phyloP scores from a whole-genome alignment of 1,284 basidiomycete species.

The Irpex lacteus region DNA sequence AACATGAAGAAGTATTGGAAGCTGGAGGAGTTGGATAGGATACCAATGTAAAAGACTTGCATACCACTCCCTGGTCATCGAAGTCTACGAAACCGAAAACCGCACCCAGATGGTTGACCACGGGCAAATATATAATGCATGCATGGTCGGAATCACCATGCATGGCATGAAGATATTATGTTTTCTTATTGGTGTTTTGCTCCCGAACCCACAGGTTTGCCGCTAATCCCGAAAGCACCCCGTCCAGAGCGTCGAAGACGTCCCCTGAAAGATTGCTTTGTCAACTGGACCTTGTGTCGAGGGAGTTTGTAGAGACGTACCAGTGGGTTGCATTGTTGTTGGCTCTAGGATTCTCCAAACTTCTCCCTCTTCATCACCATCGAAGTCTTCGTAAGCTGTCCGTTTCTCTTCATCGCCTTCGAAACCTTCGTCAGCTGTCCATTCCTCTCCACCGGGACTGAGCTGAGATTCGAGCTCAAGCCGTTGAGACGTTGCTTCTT shows the following conservation, averaged over 20 bases:
- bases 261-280: not conserved
- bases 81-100: too few species aligned
- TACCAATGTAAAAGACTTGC: slow-evolving; percentile 35
- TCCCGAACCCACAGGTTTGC: not conserved
- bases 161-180: too few species aligned
- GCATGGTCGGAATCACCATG: too few species aligned
- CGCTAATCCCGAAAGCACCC: not conserved
- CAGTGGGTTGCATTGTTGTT: not conserved
- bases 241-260: not conserved
- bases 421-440: not conserved
- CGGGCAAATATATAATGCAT: too few species aligned
- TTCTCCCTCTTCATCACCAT: not conserved
- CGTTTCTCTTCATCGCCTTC: not conserved
- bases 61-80: too few species aligned
- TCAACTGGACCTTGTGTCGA: not conserved
- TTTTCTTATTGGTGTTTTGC: not conserved
- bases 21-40: slow-evolving; percentile 52
- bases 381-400: not conserved
- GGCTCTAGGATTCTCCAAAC: not conserved
- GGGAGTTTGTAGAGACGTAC: not conserved
- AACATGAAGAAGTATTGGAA: slow-evolving; percentile 68
- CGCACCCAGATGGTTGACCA: too few species aligned
- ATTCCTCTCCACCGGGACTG: not conserved
- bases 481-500: too few species aligned
- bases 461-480: not conserved